Evolutionary conservation across 768 basidiomycete species (phyloP), one percentile per base, ranked within the genome.

Genomic region (Tricholoma bakamatsutake): DNA sequence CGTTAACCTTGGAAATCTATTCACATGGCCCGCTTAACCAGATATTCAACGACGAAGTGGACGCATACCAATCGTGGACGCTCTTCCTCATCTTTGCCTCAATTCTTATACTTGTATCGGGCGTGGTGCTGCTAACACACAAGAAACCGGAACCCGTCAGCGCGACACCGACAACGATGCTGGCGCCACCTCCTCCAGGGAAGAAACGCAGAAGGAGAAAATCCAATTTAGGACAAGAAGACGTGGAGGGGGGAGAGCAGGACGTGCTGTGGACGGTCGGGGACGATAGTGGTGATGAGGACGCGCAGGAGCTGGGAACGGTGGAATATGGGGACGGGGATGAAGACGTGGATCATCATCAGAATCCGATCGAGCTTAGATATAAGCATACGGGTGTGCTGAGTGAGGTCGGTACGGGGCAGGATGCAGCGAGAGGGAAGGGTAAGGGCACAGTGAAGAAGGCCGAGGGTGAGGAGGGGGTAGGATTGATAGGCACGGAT

Each of bases 91-190:
- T 96, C 57, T 93, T 91, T 64, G 70, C 85, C 39, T 94, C 93
- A 1, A 95, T 98, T 62, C 70, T 84, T 43, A 78, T 97, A 42
- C 85, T 98, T 53, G 87, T 98, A 45, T 83, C 80, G 0, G 95
- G 96, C 9, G 96, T 98, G 51, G 88, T 95, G n/a, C 81, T 98
- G 1, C 77, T 98, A 24, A 95, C 93, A 3, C 85, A 90, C 73
- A 95, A 98, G 76, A 93, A 95, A 64, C 87, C 92, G 0, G 88
- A 90, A 67, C 72, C 77, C 31, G 60, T 30, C n/a, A 31, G 15
- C 24, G 13, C 50, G 10, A 40, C 35, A 9, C 12, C 52, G 2
- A 4, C 66, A 52, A 61, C 66, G 57, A 67, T 71, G 61, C 59
- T 67, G 54, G 64, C 73, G 58, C 66, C 72, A 15, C 64, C 71